Conservation (phyloP, 2,329 filamentous ascomycete species). For the Colletotrichum tropicicola region DNA sequence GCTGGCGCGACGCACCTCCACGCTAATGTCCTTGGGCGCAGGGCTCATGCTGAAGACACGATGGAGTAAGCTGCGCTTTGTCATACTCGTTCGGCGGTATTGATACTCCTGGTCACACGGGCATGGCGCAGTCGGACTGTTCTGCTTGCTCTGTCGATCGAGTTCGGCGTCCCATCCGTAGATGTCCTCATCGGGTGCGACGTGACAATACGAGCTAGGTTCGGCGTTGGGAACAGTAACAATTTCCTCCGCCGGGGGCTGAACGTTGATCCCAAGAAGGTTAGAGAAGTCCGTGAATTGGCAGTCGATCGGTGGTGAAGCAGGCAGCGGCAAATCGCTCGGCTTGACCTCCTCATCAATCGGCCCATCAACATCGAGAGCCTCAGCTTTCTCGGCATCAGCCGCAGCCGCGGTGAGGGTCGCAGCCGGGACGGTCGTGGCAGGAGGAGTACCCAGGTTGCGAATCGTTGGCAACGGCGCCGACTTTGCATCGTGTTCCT, state of each 20-base stretch:
- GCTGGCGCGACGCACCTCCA: constrained; percentile 22
- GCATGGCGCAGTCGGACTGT: neutral
- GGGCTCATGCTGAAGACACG: constrained; percentile 45
- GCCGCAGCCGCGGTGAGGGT: neutral
- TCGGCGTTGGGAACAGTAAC: constrained; percentile 39
- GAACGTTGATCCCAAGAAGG: constrained; percentile 44
- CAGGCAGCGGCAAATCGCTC: neutral
- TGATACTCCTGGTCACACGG: constrained; percentile 33
- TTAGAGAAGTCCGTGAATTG: constrained; percentile 48
- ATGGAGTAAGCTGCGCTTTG: constrained; percentile 47
- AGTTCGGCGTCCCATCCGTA: constrained; percentile 66
- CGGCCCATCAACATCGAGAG: neutral
- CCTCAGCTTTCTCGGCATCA: neutral
- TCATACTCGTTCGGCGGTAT: constrained; percentile 37
- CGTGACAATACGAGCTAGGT: constrained; percentile 37
- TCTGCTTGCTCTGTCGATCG: constrained; percentile 37
- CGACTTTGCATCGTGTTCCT: constrained; percentile 13
- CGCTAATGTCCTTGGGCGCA: constrained; percentile 18
- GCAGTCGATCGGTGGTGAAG: constrained; percentile 2
- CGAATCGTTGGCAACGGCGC: constrained; percentile 33
- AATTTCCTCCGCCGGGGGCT: constrained; percentile 37
- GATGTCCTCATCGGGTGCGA: constrained; percentile 47
- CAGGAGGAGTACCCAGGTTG: neutral
- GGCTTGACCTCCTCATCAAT: neutral
- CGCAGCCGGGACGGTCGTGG: neutral